Conservation (phyloP, 1,139 yeast genomes). For the Candida smagusa region DNA sequence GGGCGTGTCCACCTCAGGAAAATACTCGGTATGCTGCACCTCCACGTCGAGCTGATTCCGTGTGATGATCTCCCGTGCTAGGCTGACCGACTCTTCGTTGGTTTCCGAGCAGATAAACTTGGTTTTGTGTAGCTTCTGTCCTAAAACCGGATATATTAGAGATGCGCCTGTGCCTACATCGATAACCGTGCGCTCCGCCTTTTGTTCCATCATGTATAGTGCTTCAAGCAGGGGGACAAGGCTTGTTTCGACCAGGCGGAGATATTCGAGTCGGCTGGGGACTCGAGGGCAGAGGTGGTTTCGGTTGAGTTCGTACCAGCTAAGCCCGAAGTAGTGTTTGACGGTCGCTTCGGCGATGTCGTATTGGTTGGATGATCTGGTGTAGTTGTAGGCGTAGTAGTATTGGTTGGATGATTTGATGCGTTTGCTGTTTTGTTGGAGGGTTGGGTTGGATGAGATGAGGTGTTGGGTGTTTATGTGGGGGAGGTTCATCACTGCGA, state of each 20-base stretch:
- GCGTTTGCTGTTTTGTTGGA: constrained; percentile 5
- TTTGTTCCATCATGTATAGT: neutral
- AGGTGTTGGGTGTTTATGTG: constrained; percentile 7
- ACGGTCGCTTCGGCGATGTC: constrained; percentile 16
- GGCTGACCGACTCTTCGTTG: constrained; percentile 11
- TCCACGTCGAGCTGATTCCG: constrained; percentile 3
- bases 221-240: constrained; percentile 11
- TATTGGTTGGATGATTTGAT: constrained; percentile 3
- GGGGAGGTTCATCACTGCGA: too few species aligned
- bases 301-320: constrained; percentile 12
- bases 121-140: constrained; percentile 4
- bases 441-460: constrained; percentile 7
- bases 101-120: constrained; percentile 17
- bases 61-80: constrained; percentile 9
- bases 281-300: constrained; percentile 19
- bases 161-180: constrained; percentile 25
- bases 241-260: constrained; percentile 13
- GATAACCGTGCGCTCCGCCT: constrained; percentile 10
- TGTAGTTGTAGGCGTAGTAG: constrained; percentile 10
- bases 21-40: neutral
- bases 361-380: constrained; percentile 14
- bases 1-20: constrained; percentile 1
- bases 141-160: constrained; percentile 16
- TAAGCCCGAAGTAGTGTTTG: constrained; percentile 12
- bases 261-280: constrained; percentile 18